Evolutionary conservation across 495 filamentous ascomycete genomes (phyloP).

Genomic region (Chlorociboria aeruginascens): DNA sequence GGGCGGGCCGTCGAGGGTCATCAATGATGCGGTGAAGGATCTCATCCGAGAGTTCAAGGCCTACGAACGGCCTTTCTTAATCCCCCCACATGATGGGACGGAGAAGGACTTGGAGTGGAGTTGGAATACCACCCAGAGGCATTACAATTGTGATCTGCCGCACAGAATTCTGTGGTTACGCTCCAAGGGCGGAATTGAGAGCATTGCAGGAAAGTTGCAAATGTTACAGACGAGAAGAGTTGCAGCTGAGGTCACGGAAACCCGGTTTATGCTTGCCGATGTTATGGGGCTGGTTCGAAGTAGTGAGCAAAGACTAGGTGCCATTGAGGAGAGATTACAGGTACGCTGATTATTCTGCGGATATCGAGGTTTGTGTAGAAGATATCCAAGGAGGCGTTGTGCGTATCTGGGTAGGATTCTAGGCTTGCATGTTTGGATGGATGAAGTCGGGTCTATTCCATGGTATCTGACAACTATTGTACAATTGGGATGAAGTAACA

Average conservation of each 20-base stretch:
- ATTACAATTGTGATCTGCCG: constrained; percentile 13
- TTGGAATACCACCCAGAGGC: constrained; percentile 15
- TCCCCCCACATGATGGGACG: constrained; percentile 7
- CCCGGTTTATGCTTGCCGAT: constrained; percentile 8
- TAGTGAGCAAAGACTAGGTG: constrained; percentile 4
- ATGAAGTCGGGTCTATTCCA: no score
- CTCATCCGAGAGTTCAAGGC: constrained; percentile 15
- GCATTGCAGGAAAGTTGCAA: constrained; percentile 11
- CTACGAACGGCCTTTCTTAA: constrained; percentile 11
- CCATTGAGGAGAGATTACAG: constrained; percentile 13
- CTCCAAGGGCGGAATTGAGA: constrained; percentile 5
- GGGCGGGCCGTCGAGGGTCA: constrained; percentile 10
- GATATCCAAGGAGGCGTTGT: no score
- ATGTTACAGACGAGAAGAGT: constrained; percentile 17
- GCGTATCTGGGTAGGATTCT: no score
- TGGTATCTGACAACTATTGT: no score
- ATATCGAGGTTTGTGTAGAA: no score
- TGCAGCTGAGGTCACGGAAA: constrained; percentile 11
- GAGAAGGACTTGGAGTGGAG: constrained; percentile 19
- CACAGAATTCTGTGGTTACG: constrained; percentile 14
- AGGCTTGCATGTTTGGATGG: no score
- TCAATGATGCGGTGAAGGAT: constrained; percentile 18
- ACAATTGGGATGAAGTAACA: no score
- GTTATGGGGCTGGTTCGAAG: constrained; percentile 14
- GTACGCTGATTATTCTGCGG: constrained; percentile 4